Percentiles rank a stretch among this genome's conserved stretches.
Conservation (phyloP, 768 basidiomycete genomes). For the Pseudohyphozyma bogoriensis region DNA sequence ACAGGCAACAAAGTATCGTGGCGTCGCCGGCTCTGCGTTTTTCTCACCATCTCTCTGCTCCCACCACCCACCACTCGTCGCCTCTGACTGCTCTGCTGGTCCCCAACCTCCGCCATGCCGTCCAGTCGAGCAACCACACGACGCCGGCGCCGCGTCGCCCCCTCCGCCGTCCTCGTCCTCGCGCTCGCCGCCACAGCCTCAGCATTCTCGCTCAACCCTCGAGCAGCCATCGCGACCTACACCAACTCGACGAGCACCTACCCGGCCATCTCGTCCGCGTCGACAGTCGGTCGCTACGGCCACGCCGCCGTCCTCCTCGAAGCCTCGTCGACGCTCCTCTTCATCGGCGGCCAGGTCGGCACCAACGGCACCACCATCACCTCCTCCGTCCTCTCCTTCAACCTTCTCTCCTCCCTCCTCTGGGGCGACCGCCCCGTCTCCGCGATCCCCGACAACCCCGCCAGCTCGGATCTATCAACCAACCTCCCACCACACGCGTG, state of each 20-base stretch:
- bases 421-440: slow-evolving; percentile 14
- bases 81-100: too few species aligned
- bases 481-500: slow-evolving; percentile 14
- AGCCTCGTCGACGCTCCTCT: slow-evolving; percentile 7
- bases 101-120: too few species aligned
- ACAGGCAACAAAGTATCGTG: too few species aligned
- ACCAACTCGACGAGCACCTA: not conserved
- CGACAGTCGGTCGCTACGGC: slow-evolving; percentile 21
- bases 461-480: not conserved
- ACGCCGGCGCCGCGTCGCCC: too few species aligned
- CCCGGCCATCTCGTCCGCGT: not conserved
- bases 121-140: too few species aligned
- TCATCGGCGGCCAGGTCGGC: slow-evolving; percentile 26
- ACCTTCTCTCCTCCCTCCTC: slow-evolving; percentile 13
- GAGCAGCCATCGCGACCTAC: not conserved
- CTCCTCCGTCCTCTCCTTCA: slow-evolving; percentile 18
- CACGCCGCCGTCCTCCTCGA: slow-evolving; percentile 24
- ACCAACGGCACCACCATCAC: slow-evolving; percentile 14
- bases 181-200: too few species aligned
- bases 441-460: slow-evolving; percentile 20
- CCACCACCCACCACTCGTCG: too few species aligned
- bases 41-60: too few species aligned
- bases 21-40: too few species aligned
- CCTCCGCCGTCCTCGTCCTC: too few species aligned
- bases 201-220: not conserved